A percentile compares a stretch with the other conserved stretches of the same genome.
Evolutionary conservation across 2,329 filamentous ascomycete genomes (phyloP).

Genomic region (Pseudopithomyces chartarum): DNA sequence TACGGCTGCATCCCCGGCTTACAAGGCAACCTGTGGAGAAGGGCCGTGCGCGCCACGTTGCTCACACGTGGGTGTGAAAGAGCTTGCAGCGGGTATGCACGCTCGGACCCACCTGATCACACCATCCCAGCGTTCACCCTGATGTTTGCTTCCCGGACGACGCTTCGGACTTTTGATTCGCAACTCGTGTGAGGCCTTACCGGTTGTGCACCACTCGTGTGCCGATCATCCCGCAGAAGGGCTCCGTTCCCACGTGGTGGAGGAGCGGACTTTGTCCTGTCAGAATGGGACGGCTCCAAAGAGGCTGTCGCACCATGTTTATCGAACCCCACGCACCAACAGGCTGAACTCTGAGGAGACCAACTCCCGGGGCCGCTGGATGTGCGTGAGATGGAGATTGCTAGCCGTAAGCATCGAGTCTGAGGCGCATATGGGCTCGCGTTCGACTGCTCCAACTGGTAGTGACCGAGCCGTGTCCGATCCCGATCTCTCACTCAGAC

Average conservation of each 20-base stretch:
- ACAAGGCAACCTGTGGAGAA: neutral
- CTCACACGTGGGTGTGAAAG: slow-evolving; percentile 7
- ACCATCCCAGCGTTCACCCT: neutral
- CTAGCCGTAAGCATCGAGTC: too few species aligned
- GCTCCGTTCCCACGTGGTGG: neutral
- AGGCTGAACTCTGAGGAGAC: too few species aligned
- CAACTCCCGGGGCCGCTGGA: too few species aligned
- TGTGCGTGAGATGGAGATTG: too few species aligned
- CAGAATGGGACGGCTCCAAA: too few species aligned
- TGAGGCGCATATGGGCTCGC: too few species aligned
- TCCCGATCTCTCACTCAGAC: neutral
- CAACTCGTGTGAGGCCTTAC: neutral
- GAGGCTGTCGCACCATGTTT: too few species aligned
- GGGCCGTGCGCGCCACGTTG: slow-evolving; percentile 7
- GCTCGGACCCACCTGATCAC: slow-evolving; percentile 1
- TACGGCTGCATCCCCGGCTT: neutral
- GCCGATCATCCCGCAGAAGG: neutral
- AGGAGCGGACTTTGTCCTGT: neutral
- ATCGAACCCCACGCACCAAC: too few species aligned
- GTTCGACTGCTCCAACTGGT: neutral
- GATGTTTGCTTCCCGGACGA: neutral
- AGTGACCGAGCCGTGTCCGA: neutral
- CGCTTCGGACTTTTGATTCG: neutral
- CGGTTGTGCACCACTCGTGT: neutral
- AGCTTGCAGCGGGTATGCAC: neutral